Base-by-base conservation (phyloP, 2,329 filamentous ascomycete species). In the Lachnum nothofagi region DNA sequence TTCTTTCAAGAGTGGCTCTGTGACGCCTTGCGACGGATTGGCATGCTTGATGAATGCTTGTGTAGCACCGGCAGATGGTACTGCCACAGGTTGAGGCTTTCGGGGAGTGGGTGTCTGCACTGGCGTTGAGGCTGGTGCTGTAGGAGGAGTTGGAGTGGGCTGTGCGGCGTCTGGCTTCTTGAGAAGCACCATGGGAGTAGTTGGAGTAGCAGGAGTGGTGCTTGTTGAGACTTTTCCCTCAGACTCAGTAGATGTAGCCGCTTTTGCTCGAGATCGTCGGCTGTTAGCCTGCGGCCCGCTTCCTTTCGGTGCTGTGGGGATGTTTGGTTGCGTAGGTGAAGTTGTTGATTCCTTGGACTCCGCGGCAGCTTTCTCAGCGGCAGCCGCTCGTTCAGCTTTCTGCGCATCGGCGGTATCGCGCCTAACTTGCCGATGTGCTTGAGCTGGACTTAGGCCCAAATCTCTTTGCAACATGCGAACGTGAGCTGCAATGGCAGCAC, bases 21-120 rank as follows among this genome's bases (percentile, higher is more conserved):
- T 96, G 40, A 96, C 87, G 12, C 91, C 91, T 64, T 96, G 91
- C 0, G 90, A 93, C 9, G 88, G 82, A 64, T 94, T 95, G 44
- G 85, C 86, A 60, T 90, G 85, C 67, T 91, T 91, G 52, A 91
- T 72, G 62, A 91, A 91, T 17, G 83, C 86, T 42, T 86, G 84
- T 14, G 78, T 80, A 6, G 77, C 77, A 8, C 77, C 75, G 1
- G 72, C 54, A 3, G 68, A 68, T 20, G 68, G 65, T 8, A 51
- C 46, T 56, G 57, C 45, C 52, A 57, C 47, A 40, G 49, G 31
- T 46, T 58, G 49, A 37, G 58, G 56, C 44, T 72, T 70, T 39
- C 61, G 54, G 42, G 52, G 23, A 41, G 43, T 22, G 14, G 46
- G 20, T 33, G 57, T 35, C 39, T 54, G 42, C 2, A 56, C 24